Conservation (phyloP, 2,329 filamentous ascomycete genomes). For the Xylariaceae sp. region DNA sequence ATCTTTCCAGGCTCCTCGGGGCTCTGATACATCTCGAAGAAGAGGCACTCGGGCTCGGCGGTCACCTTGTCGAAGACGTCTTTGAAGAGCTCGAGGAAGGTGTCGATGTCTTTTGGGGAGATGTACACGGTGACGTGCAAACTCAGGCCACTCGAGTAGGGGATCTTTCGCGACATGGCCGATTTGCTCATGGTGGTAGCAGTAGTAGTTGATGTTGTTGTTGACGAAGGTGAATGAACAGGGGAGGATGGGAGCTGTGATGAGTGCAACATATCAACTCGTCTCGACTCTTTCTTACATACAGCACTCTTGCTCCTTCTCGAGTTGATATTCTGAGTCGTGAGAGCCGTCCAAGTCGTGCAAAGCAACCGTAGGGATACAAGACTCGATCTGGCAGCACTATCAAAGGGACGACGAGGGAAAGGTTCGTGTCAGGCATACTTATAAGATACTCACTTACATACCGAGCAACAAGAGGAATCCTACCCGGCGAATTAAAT, state of each 20-base stretch:
- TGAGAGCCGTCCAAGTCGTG: no score
- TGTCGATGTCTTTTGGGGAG: conserved; percentile 23
- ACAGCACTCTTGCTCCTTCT: not conserved
- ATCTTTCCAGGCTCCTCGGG: conserved; percentile 33
- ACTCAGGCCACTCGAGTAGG: conserved; percentile 17
- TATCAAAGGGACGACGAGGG: no score
- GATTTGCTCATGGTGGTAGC: conserved; percentile 3
- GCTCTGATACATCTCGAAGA: conserved; percentile 38
- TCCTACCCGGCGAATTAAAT: no score
- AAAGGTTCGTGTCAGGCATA: no score
- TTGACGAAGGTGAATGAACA: conserved; percentile 3
- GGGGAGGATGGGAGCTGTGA: conserved; percentile 11
- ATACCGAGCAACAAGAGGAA: no score
- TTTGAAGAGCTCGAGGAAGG: conserved; percentile 30
- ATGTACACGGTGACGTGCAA: conserved; percentile 27
- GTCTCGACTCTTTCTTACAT: conserved; percentile 5
- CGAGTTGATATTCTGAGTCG: no score
- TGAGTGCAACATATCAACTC: conserved; percentile 15
- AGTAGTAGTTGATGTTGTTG: conserved; percentile 6
- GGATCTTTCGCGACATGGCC: conserved; percentile 12
- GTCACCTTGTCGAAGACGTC: conserved; percentile 35
- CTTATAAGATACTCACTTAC: no score
- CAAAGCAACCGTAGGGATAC: no score
- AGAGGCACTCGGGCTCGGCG: conserved; percentile 38
- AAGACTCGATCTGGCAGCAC: no score